Evolutionary conservation across 2,329 filamentous ascomycete species (phyloP), one percentile per base, ranked within the genome.

Genomic region (Penicillium aurantiogriseum): DNA sequence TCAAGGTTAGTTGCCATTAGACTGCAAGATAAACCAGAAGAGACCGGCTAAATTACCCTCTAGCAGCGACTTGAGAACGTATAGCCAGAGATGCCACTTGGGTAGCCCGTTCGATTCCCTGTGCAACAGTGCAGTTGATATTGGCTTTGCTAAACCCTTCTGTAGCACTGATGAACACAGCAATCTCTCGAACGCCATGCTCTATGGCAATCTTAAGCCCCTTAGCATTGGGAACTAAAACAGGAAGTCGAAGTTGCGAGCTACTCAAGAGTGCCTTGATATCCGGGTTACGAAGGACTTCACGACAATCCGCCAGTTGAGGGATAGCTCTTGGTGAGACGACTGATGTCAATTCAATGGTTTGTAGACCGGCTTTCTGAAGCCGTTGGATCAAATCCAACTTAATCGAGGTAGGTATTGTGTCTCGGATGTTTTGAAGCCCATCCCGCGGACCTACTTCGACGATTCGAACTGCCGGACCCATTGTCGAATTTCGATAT

Each of bases 361-460:
- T 86, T 6, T 79, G 77, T 42, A 94, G 72, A 0, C 91, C 91
- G 0, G 89, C 88, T 61, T 78, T 77, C 35, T 86, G 84, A 60
- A 95, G 77, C 59, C 84, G 80, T 64, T 87, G 82, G 39, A 95
- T 89, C 52, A 95, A 76, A 64, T 92, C 85, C 54, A 93, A 83
- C 74, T 95, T 95, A 2, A 87, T 91, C 7, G 81, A 79, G 11
- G 90, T 78, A 0, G 89, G 80, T 62, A 95, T 88, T 29, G 80
- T 80, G 62, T 80, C 84, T 76, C 89, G 89, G 78, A 94, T 89
- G 70, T 94, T 95, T 72, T 96, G 91, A 52, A 95, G 77, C n/a
- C 91, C 91, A 78, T 95, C 91, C 63, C 91, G 83, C 35, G 91
- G 90, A 9, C 90, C 90, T 61, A 95, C 91, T 77, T 95, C 91